Base-by-base conservation (phyloP, 73 alveolate genomes). In the Effrenium voratum region DNA sequence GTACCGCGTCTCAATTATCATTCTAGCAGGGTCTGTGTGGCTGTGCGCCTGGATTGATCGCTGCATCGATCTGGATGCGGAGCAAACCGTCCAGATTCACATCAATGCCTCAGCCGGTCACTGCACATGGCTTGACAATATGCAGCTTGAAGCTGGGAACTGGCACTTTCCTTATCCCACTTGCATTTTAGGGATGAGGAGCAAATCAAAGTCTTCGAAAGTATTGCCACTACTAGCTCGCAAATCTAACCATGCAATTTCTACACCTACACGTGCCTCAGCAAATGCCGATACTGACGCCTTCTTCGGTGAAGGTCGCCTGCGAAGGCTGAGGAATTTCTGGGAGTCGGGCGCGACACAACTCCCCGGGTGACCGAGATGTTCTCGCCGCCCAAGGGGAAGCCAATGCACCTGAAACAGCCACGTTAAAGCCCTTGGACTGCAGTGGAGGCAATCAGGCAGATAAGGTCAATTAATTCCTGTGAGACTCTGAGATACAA, bases 331-430 rank as follows among this genome's bases (percentile, higher is more conserved):
- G 38, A 15, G 73, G 59, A 40, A 26, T 26, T 43, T 40, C 55
- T 6, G 34, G 36, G 66, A 12, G 72, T 57, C 87, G 32, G 28
- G 43, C 97, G 98, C 30, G 98, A 92, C 16, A 92, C 98, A 24
- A 92, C 98, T 30, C 98, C 98, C 3, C 98, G 91, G 19, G 98
- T 92, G 36, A 92, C 98, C 32, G 98, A 92, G 98, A 92, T 92
- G 68, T 92, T 92, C 92, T 92, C 98, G 6, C 98, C 98, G 32
- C 98, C 98, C 98, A 92, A 81, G 1, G 98, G 98, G 43, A 92
- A 92, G 38, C 98, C 98, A 46, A 90, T 90, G 76, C 97, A 90
- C 97, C 97, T 90, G 38, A 52, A 52, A 8, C 63, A 52, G 8
- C 26, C 63, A 52, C 63, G 26, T 8, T 12, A 12, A 52, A 19